Percentiles rank a stretch among this genome's conserved stretches.
Evolutionary conservation across 2,329 filamentous ascomycete genomes (phyloP).

Genomic region (Botryotinia convoluta): DNA sequence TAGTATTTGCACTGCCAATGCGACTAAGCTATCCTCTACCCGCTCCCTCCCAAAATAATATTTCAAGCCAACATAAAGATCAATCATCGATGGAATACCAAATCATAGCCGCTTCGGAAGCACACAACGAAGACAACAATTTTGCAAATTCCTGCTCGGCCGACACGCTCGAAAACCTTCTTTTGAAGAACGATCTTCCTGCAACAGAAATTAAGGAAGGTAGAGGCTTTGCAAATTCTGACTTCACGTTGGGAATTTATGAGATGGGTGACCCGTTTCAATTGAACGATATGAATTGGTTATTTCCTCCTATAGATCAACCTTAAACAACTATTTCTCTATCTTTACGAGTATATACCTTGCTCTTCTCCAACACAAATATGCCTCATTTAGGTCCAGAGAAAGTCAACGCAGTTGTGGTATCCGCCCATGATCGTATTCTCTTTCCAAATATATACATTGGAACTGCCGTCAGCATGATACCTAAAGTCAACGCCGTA

Average conservation of each 20-base stretch:
- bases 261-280: conserved; percentile 1
- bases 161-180: neutral
- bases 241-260: neutral
- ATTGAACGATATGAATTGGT: conserved; percentile 5
- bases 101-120: neutral
- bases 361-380: neutral
- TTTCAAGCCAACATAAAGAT: neutral
- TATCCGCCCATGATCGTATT: neutral
- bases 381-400: neutral
- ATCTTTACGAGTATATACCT: neutral
- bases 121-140: neutral
- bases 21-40: neutral
- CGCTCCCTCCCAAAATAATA: neutral
- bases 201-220: neutral
- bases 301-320: neutral
- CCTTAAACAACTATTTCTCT: neutral
- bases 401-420: neutral
- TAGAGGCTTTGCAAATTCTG: neutral
- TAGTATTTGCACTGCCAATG: conserved; percentile 1
- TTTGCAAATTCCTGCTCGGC: neutral
- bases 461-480: neutral
- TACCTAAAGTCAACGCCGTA: neutral
- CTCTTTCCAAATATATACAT: neutral
- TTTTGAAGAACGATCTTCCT: neutral
- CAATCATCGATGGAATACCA: neutral